Evolutionary conservation across 371 early-diverging fungal genomes (phyloP).

Genomic region (Mortierella sp.): DNA sequence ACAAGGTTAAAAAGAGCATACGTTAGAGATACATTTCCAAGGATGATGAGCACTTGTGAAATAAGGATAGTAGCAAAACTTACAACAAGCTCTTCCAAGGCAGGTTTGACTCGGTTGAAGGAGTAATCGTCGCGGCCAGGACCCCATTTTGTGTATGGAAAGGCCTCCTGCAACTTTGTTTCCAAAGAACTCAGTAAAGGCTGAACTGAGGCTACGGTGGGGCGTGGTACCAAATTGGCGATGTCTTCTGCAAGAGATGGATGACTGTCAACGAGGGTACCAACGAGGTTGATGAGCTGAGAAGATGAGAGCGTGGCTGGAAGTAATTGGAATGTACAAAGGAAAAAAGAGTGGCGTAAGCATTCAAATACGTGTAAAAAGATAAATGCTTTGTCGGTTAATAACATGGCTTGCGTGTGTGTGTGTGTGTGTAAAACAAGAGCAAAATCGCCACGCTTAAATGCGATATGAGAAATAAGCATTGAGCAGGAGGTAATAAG

Average conservation of each 20-base stretch:
- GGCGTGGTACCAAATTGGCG: constrained; percentile 85
- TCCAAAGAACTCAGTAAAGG: constrained; percentile 76
- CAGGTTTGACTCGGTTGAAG: constrained; percentile 86
- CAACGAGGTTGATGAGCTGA: constrained; percentile 80
- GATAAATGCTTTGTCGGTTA: background rate
- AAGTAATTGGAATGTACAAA: background rate
- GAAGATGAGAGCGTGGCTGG: constrained; percentile 42
- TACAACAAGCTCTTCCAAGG: constrained; percentile 78
- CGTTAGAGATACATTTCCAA: background rate
- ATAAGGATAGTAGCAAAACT: constrained; percentile 12
- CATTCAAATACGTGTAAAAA: constrained; percentile 1
- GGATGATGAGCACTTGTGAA: background rate
- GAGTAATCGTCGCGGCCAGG: constrained; percentile 89
- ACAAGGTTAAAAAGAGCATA: constrained; percentile 9
- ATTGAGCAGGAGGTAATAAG: constrained; percentile 4
- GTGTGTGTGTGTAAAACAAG: background rate
- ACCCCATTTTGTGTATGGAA: constrained; percentile 89
- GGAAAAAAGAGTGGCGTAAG: constrained; percentile 19
- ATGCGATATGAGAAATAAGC: background rate
- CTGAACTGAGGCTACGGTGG: constrained; percentile 85
- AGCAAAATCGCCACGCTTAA: constrained; percentile 3
- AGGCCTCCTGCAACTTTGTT: constrained; percentile 77
- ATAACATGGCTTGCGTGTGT: constrained; percentile 2
- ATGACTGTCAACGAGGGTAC: constrained; percentile 76
- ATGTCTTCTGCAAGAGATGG: constrained; percentile 80